Evolutionary conservation across 2,329 filamentous ascomycete species (phyloP), one percentile per base, ranked within the genome.

Genomic region (Aspergillus costaricaensis): DNA sequence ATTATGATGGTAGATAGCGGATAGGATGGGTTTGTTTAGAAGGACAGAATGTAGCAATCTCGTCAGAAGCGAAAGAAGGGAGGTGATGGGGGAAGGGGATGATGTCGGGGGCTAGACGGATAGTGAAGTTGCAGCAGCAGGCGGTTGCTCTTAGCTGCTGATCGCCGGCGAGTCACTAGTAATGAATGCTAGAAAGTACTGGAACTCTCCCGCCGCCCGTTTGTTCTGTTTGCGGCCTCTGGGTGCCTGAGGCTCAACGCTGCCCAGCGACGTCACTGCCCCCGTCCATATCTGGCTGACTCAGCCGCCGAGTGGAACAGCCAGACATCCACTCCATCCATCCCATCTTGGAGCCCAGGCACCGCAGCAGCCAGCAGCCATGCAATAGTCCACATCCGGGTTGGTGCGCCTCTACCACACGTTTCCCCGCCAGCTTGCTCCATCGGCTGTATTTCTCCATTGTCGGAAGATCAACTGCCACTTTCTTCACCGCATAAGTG

Each of bases 161-260:
- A 67, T 68, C 65, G 48, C 53, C 56, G 41, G 14, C 52, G 39
- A 49, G 21, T 52, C 55, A 39, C 32, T 36, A 36, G 32, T 36
- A 2, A 36, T 36, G 32, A 36, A 36, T 57, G 60, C 66, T 77
- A 72, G 76, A 78, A 78, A 70, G 72, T 77, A 75, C 76, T 78
- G 75, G 76, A 78, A 78, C 67, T 68, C 63, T 69, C 66, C 62
- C 32, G 51, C 36, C 39, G 38, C 10, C 52, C 62, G 72, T 76
- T 76, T 76, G 74, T 55, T 57, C 56, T 63, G 72, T 76, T 76
- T 76, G 74, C 61, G 39, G 50, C 19, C 5, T 58, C 48, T 19
- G 2, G 12, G 2, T 55, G 64, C 70, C 70, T 72, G 55, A 70
- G 68, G 67, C 66, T 41, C 12, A 5, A 30, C 15, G 9, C 3